Evolutionary conservation across 768 basidiomycete genomes (phyloP).

Genomic region (Crepidotus variabilis): DNA sequence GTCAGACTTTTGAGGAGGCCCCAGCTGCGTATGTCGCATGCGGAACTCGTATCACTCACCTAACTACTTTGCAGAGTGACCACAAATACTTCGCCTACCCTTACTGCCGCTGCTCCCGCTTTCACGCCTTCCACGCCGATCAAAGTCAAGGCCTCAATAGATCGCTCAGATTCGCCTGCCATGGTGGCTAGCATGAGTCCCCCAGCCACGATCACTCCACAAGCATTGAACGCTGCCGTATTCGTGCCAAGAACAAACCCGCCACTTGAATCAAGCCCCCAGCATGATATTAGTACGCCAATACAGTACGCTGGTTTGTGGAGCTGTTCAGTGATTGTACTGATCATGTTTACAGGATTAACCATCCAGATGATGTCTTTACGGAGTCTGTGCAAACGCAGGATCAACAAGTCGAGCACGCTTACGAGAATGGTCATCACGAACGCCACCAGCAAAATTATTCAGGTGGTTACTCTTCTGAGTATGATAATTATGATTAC

Average conservation of each 20-base stretch:
- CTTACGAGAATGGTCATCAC: neutral
- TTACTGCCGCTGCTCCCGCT: neutral
- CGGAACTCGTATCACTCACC: slow-evolving; percentile 11
- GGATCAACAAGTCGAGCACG: neutral
- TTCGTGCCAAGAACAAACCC: slow-evolving; percentile 68
- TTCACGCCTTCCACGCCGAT: slow-evolving; percentile 3
- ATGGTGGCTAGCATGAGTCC: slow-evolving; percentile 17
- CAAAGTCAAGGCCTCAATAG: slow-evolving; percentile 3
- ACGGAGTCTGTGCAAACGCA: neutral
- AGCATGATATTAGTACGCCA: neutral
- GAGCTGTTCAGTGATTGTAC: neutral
- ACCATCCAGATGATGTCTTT: neutral
- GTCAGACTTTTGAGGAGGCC: slow-evolving; percentile 12
- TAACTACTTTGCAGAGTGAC: slow-evolving; percentile 24
- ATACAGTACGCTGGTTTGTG: neutral
- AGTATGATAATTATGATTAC: slow-evolving; percentile 19
- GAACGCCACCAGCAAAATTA: neutral
- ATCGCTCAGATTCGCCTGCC: slow-evolving; percentile 42
- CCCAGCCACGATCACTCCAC: slow-evolving; percentile 36
- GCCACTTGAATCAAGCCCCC: slow-evolving; percentile 22
- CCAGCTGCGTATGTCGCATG: slow-evolving; percentile 26
- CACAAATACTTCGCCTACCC: slow-evolving; percentile 1
- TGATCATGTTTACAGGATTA: neutral
- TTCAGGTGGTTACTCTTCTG: neutral
- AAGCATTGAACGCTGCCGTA: slow-evolving; percentile 79